phyloP scores from a whole-genome alignment of 2,329 filamentous ascomycete genomes.

The Madurella mycetomatis region DNA sequence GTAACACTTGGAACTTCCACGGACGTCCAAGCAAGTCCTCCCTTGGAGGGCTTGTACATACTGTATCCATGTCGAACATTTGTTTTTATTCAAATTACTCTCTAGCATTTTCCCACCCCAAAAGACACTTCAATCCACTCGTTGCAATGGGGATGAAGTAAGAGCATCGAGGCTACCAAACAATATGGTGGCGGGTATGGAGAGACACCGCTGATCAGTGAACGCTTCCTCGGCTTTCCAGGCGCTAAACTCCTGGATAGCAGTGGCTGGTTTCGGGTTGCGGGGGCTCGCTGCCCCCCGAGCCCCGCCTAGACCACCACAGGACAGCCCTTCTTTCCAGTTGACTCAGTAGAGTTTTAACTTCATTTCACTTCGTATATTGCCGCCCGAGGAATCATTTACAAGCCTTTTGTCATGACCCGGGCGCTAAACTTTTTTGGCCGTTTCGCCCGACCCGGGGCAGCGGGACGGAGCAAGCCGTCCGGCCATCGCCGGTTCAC shows the following conservation, averaged over 20 bases:
- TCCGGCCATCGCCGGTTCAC: constrained; percentile 11
- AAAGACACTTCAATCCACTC: too few relatives aligned
- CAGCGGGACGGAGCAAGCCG: background rate
- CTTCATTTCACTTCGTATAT: background rate
- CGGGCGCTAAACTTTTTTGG: background rate
- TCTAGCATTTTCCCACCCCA: too few relatives aligned
- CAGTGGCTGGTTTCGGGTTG: background rate
- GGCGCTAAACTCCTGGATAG: background rate
- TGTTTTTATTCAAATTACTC: too few relatives aligned
- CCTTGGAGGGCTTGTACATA: too few relatives aligned
- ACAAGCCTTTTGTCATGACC: constrained; percentile 5
- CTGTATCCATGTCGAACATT: too few relatives aligned
- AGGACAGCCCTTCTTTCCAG: background rate
- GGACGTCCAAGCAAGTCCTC: too few relatives aligned
- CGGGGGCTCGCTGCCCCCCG: background rate
- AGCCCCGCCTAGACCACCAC: background rate
- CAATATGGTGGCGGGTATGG: too few relatives aligned
- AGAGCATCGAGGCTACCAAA: too few relatives aligned
- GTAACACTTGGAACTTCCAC: too few relatives aligned
- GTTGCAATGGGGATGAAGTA: too few relatives aligned
- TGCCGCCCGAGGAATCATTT: background rate
- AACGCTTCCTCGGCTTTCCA: background rate
- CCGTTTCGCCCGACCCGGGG: background rate
- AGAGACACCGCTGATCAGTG: too few relatives aligned
- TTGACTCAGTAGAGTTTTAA: background rate